Conservation (phyloP, 164 flowering plant species). For the Saururus chinensis region DNA sequence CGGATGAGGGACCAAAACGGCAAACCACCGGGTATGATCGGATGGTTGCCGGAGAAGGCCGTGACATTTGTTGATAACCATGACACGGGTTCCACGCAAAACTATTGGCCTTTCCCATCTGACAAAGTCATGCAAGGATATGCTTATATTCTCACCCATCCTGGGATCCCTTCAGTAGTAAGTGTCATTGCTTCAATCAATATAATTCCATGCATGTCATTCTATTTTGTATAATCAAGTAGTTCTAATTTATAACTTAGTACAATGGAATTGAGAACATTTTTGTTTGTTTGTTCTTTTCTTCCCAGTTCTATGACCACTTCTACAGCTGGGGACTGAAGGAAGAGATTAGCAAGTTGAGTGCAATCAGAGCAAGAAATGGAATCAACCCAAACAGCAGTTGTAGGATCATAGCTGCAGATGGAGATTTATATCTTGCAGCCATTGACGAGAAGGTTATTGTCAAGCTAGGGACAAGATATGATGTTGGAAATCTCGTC, state of each 20-base stretch:
- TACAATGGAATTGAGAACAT: too few species aligned
- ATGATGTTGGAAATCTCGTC: slow-evolving; percentile 45
- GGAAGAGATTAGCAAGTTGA: slow-evolving; percentile 40
- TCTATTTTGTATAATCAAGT: background rate
- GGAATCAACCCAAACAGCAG: slow-evolving; percentile 39
- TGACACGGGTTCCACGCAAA: slow-evolving; percentile 66
- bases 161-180: slow-evolving; percentile 69
- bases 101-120: slow-evolving; percentile 61
- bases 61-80: slow-evolving; percentile 85
- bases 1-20: slow-evolving; percentile 56
- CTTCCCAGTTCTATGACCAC: slow-evolving; percentile 75
- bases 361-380: slow-evolving; percentile 34
- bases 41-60: slow-evolving; percentile 41
- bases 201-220: too few species aligned
- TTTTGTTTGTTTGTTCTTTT: slow-evolving; percentile 7
- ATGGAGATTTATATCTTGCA: slow-evolving; percentile 60
- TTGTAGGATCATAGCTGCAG: slow-evolving; percentile 40
- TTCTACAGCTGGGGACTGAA: slow-evolving; percentile 60
- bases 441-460: slow-evolving; percentile 41
- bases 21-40: slow-evolving; percentile 66
- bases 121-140: slow-evolving; percentile 77
- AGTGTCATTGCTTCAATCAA: background rate
- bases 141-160: slow-evolving; percentile 79
- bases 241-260: too few species aligned
- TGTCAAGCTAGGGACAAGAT: slow-evolving; percentile 56